Evolutionary conservation across 2,329 filamentous ascomycete species (phyloP).

Genomic region (Aspergillus sp.): DNA sequence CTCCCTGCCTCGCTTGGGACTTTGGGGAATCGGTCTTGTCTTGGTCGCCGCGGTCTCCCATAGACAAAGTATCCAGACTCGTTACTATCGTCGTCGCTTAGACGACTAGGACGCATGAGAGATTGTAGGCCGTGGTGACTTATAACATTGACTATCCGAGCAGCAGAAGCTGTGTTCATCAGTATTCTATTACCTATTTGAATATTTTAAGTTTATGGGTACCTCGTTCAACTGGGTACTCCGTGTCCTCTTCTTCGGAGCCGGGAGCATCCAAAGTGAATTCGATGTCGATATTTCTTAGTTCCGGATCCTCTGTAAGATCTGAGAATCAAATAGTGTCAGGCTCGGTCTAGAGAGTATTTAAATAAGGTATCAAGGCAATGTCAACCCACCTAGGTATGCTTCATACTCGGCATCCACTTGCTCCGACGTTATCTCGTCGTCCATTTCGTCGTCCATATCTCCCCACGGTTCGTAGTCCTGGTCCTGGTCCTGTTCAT

Average conservation of each 20-base stretch:
- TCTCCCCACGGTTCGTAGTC: conserved; percentile 39
- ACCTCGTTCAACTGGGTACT: conserved; percentile 3
- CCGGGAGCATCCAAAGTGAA: conserved; percentile 21
- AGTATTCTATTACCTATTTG: conserved; percentile 1
- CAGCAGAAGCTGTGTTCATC: conserved; percentile 23
- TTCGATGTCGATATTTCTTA: conserved; percentile 23
- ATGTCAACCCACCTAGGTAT: background rate
- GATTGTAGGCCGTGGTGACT: conserved; percentile 47
- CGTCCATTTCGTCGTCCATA: conserved; percentile 32
- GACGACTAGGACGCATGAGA: conserved; percentile 38
- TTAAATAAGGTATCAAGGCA: conserved; percentile 10
- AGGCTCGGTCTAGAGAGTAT: background rate
- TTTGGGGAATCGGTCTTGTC: conserved; percentile 61
- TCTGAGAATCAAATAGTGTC: background rate
- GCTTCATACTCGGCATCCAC: background rate
- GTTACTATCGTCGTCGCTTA: conserved; percentile 22
- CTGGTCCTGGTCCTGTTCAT: conserved; percentile 49
- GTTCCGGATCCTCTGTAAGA: conserved; percentile 10
- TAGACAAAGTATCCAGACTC: conserved; percentile 31
- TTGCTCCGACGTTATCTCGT: conserved; percentile 17
- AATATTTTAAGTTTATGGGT: background rate
- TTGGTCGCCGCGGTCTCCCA: conserved; percentile 36
- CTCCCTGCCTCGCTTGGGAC: conserved; percentile 72
- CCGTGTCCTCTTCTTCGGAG: conserved; percentile 7
- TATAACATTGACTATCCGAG: conserved; percentile 50